phyloP scores from a whole-genome alignment of 495 filamentous ascomycete species.

The Tuber umbilicatum region DNA sequence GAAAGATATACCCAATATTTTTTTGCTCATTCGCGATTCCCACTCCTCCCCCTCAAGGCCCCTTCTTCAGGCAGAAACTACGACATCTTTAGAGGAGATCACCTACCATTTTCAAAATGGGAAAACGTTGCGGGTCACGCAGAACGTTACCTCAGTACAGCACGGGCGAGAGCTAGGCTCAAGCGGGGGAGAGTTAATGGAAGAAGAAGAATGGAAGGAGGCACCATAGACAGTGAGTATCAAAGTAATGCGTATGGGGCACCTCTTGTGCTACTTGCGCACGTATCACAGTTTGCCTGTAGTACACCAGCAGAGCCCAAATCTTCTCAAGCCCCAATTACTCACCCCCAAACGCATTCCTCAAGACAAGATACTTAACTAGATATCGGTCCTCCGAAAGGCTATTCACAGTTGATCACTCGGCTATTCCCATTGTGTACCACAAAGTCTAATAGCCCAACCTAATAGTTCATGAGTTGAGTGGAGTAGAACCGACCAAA shows the following conservation, averaged over 20 bases:
- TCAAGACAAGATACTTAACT: not conserved
- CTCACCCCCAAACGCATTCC: not conserved
- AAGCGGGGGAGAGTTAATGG: not conserved
- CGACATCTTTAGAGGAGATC: not conserved
- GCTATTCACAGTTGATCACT: not conserved
- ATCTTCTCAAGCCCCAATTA: not conserved
- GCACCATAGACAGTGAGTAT: not conserved
- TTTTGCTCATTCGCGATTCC: not conserved
- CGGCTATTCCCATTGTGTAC: not conserved
- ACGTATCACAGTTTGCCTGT: not conserved
- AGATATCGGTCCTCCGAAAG: not conserved
- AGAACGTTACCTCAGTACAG: not conserved
- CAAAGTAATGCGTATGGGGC: not conserved
- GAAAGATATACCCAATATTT: not conserved
- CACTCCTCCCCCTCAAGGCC: not conserved
- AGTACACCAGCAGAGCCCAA: not conserved
- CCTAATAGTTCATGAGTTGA: not conserved
- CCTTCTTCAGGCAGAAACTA: not conserved
- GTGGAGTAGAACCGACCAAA: not conserved
- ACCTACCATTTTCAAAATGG: not conserved
- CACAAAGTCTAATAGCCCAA: not conserved
- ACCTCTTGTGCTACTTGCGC: not conserved
- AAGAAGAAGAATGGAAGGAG: not conserved
- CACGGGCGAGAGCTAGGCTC: not conserved
- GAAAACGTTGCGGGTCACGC: not conserved